phyloP scores from a whole-genome alignment of 441 rosid genomes.

The Gossypium trilobum region DNA sequence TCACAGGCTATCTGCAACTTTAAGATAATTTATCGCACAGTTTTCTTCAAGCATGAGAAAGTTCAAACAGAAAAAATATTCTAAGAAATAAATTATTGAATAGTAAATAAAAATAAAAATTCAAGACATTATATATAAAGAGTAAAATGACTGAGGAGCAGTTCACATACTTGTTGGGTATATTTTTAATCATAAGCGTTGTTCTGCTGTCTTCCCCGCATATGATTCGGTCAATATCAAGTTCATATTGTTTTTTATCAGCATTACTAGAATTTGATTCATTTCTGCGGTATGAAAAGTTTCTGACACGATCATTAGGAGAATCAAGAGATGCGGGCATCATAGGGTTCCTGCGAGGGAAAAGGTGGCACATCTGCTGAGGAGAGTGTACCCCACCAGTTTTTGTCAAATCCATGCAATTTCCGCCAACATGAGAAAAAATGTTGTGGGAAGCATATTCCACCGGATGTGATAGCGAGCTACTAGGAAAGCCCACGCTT shows the following conservation, averaged over 20 bases:
- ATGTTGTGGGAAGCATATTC: constrained; percentile 45
- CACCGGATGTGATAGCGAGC: constrained; percentile 44
- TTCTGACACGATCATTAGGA: constrained; percentile 48
- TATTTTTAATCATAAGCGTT: constrained; percentile 66
- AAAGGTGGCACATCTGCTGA: constrained; percentile 53
- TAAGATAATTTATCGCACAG: background rate
- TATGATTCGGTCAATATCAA: constrained; percentile 51
- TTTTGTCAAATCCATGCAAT: constrained; percentile 38
- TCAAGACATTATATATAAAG: background rate
- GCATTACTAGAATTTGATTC: constrained; percentile 46
- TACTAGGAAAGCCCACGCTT: constrained; percentile 37
- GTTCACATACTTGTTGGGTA: constrained; percentile 58
- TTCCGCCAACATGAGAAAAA: constrained; percentile 43
- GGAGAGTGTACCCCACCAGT: constrained; percentile 45
- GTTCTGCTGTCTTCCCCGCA: constrained; percentile 56
- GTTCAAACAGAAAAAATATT: background rate
- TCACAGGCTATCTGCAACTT: background rate
- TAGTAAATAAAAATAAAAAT: background rate
- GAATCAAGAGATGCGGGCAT: constrained; percentile 45
- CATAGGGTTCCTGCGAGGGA: constrained; percentile 51
- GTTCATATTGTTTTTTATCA: constrained; percentile 59
- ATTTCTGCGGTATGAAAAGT: constrained; percentile 50
- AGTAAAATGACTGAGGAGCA: constrained; percentile 2
- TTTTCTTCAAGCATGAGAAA: background rate
- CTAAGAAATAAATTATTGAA: background rate